A percentile compares a stretch with the other conserved stretches of the same genome.
Evolutionary conservation across 208 protist genomes (phyloP).

Genomic region (Trypanosomatidae sp.): DNA sequence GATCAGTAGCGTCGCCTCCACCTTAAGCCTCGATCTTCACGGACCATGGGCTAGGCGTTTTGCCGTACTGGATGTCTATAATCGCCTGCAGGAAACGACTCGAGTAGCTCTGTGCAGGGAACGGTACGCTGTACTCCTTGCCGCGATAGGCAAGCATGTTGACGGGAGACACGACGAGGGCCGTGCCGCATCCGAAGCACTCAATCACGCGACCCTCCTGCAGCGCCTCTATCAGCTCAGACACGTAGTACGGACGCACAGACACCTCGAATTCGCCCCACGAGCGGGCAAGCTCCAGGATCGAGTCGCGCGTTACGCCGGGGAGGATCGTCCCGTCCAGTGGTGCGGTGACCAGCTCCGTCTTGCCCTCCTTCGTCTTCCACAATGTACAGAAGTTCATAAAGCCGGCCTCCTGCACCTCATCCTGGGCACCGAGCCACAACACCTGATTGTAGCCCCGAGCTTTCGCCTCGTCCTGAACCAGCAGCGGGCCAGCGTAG

Average conservation of each 20-base stretch:
- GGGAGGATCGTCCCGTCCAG: constrained; percentile 95
- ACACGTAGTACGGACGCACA: constrained; percentile 79
- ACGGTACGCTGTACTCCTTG: constrained; percentile 55
- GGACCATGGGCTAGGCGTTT: constrained; percentile 52
- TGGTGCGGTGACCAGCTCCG: constrained; percentile 95
- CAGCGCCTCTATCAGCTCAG: constrained; percentile 86
- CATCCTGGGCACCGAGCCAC: constrained; percentile 94
- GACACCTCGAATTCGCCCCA: constrained; percentile 91
- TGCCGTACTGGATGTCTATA: constrained; percentile 71
- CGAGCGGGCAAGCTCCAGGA: constrained; percentile 83
- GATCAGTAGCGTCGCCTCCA: not conserved
- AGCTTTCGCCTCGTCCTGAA: constrained; percentile 83
- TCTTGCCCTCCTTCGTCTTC: constrained; percentile 68
- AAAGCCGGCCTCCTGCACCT: constrained; percentile 97
- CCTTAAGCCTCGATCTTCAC: constrained; percentile 26
- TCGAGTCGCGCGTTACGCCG: constrained; percentile 96
- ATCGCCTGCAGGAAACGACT: constrained; percentile 56
- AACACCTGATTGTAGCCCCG: constrained; percentile 96
- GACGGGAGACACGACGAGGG: constrained; percentile 95
- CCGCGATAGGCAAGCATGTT: constrained; percentile 83
- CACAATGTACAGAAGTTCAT: constrained; percentile 98
- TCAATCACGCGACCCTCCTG: constrained; percentile 90
- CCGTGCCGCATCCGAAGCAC: constrained; percentile 97
- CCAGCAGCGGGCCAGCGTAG: constrained; percentile 90
- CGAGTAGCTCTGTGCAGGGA: constrained; percentile 46